phyloP scores from a whole-genome alignment of 495 filamentous ascomycete species.

The Chaetomium fimeti region DNA sequence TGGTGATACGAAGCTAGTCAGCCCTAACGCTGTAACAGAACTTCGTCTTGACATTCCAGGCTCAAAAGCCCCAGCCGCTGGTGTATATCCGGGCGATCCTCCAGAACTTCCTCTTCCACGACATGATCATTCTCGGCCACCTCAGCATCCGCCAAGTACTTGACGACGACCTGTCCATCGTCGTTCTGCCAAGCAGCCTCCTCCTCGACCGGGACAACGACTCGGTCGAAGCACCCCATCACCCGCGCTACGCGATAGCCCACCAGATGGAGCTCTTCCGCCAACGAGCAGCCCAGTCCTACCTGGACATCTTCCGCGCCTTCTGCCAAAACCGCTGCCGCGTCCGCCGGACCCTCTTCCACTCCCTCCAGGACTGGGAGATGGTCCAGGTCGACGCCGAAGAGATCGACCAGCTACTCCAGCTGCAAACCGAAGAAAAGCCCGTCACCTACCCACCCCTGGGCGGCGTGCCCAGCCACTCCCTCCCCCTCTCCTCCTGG shows the following conservation, averaged over 20 bases:
- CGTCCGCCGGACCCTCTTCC: constrained; percentile 76
- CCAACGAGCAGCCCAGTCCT: constrained; percentile 69
- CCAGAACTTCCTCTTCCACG: constrained; percentile 71
- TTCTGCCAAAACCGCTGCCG: constrained; percentile 89
- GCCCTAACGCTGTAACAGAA: constrained; percentile 43
- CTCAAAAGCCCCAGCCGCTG: constrained; percentile 75
- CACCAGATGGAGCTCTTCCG: constrained; percentile 78
- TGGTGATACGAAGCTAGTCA: not conserved
- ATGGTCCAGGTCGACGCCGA: constrained; percentile 79
- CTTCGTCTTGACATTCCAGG: constrained; percentile 68
- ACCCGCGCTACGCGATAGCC: constrained; percentile 74
- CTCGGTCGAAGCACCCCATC: constrained; percentile 69
- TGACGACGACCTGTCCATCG: constrained; percentile 72
- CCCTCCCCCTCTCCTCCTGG: constrained; percentile 77
- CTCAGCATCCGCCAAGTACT: constrained; percentile 70
- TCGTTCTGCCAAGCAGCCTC: constrained; percentile 68
- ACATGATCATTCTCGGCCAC: constrained; percentile 62
- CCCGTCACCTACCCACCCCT: constrained; percentile 45
- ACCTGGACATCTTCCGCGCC: constrained; percentile 75
- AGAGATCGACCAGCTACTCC: constrained; percentile 71
- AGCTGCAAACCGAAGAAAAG: constrained; percentile 59
- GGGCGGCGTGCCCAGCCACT: constrained; percentile 47
- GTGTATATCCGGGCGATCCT: constrained; percentile 81
- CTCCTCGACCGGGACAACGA: constrained; percentile 72
- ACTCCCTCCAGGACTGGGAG: constrained; percentile 81